Percentiles rank a stretch among this genome's conserved stretches.
These are phyloP conservation scores for Syzygium grande DNA, from an alignment of 345 rosid genomes.

Conservation along the genomic window DNA sequence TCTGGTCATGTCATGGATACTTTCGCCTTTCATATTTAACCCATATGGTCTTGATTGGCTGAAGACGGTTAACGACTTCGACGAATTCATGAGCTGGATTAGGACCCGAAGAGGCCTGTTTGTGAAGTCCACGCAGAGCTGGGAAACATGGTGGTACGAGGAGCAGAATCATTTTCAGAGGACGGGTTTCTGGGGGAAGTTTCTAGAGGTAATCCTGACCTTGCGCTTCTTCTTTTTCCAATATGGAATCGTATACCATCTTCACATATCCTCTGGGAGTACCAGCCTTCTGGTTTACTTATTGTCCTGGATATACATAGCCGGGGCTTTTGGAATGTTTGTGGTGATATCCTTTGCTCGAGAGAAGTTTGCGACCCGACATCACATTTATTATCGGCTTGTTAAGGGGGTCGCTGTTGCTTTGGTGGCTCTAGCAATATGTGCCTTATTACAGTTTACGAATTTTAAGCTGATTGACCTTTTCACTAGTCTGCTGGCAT, in stretches of 20 bases:
- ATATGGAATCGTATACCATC: slow-evolving; percentile 1
- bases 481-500: slow-evolving; percentile 5
- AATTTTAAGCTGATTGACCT: neutral
- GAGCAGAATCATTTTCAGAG: slow-evolving; percentile 4
- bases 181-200: slow-evolving; percentile 3
- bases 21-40: slow-evolving; percentile 5
- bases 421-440: neutral
- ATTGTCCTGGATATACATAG: slow-evolving; percentile 1
- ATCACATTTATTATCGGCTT: slow-evolving; percentile 7
- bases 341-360: neutral
- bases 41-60: slow-evolving; percentile 8
- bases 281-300: neutral
- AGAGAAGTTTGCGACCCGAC: neutral
- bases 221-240: slow-evolving; percentile 10
- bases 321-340: neutral
- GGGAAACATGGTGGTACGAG: slow-evolving; percentile 10
- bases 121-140: neutral
- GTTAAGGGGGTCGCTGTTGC: neutral
- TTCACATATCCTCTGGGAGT: neutral
- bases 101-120: neutral
- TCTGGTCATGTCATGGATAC: slow-evolving; percentile 3
- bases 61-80: slow-evolving; percentile 4
- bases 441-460: neutral
- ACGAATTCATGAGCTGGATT: slow-evolving; percentile 8
- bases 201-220: neutral